phyloP scores from a whole-genome alignment of 2,329 filamentous ascomycete species.

The Aspergillus spinulosporus region DNA sequence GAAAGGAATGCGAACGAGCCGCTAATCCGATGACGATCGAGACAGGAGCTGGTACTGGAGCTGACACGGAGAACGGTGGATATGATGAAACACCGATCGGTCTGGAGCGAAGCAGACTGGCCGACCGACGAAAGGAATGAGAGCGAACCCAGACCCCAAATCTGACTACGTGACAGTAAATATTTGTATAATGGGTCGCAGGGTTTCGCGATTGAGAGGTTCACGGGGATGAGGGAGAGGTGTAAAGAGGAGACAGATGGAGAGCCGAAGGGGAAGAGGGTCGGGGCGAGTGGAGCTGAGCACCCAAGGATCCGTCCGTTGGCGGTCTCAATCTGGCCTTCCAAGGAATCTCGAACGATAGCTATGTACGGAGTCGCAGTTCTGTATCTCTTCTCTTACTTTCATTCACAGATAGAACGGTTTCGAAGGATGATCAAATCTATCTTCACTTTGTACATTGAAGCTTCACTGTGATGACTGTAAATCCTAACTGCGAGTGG shows the following conservation, averaged over 20 bases:
- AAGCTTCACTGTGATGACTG: background rate
- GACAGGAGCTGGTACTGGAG: background rate
- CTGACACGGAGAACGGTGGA: constrained; percentile 4
- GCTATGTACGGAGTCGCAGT: background rate
- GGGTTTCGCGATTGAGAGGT: constrained; percentile 20
- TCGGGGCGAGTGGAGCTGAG: constrained; percentile 13
- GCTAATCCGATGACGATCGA: background rate
- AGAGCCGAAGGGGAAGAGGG: constrained; percentile 10
- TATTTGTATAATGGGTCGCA: constrained; percentile 12
- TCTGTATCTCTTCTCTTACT: background rate
- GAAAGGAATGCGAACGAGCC: background rate
- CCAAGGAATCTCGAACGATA: background rate
- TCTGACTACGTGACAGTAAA: constrained; percentile 7
- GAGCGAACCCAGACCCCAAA: constrained; percentile 11
- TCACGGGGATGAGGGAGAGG: constrained; percentile 2
- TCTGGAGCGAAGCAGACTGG: constrained; percentile 9
- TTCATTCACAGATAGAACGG: too few relatives aligned
- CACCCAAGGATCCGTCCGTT: constrained; percentile 14
- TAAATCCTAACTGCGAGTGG: background rate
- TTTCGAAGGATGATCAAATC: background rate
- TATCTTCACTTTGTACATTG: background rate
- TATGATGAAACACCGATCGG: constrained; percentile 15
- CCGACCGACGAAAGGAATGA: background rate
- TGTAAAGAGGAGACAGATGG: constrained; percentile 5
- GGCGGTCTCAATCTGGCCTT: constrained; percentile 2